Evolutionary conservation across 495 filamentous ascomycete genomes (phyloP).

Genomic region (Xylaria cubensis): DNA sequence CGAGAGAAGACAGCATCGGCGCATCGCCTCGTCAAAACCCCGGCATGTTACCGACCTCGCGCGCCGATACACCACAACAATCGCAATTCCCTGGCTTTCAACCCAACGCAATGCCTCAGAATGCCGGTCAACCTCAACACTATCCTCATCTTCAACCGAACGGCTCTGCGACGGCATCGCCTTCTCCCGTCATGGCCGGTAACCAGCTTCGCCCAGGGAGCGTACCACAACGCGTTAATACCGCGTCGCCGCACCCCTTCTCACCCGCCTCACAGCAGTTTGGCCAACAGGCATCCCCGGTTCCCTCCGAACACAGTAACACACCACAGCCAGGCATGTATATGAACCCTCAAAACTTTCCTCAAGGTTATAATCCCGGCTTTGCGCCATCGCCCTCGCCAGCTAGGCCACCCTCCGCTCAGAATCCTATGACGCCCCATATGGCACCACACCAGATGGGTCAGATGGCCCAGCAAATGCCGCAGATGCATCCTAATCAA

Average conservation of each 20-base stretch:
- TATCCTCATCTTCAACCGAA: slow-evolving; percentile 87
- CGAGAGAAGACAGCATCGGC: slow-evolving; percentile 80
- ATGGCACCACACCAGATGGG: slow-evolving; percentile 57
- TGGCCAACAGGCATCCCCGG: slow-evolving; percentile 76
- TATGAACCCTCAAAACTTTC: slow-evolving; percentile 63
- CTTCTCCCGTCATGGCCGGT: slow-evolving; percentile 77
- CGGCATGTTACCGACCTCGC: slow-evolving; percentile 77
- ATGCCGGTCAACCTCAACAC: slow-evolving; percentile 64
- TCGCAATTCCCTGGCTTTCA: slow-evolving; percentile 66
- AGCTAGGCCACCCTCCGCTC: slow-evolving; percentile 55
- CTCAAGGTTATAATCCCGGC: slow-evolving; percentile 62
- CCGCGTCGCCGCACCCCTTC: slow-evolving; percentile 90
- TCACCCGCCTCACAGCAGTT: slow-evolving; percentile 81
- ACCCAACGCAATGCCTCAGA: slow-evolving; percentile 63
- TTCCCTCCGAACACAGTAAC: slow-evolving; percentile 77
- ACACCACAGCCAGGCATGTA: slow-evolving; percentile 74
- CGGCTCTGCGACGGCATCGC: slow-evolving; percentile 80
- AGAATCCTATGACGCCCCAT: slow-evolving; percentile 51
- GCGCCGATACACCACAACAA: slow-evolving; percentile 91
- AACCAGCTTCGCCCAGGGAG: slow-evolving; percentile 72
- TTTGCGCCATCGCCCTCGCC: slow-evolving; percentile 60
- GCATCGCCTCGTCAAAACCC: slow-evolving; percentile 82
- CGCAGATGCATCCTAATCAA: slow-evolving; percentile 47
- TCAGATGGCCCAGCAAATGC: slow-evolving; percentile 49
- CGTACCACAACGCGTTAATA: slow-evolving; percentile 81